These are phyloP conservation scores for Ophiostoma montium DNA, from an alignment of 2,329 filamentous ascomycete species.

Conservation along the genomic window DNA sequence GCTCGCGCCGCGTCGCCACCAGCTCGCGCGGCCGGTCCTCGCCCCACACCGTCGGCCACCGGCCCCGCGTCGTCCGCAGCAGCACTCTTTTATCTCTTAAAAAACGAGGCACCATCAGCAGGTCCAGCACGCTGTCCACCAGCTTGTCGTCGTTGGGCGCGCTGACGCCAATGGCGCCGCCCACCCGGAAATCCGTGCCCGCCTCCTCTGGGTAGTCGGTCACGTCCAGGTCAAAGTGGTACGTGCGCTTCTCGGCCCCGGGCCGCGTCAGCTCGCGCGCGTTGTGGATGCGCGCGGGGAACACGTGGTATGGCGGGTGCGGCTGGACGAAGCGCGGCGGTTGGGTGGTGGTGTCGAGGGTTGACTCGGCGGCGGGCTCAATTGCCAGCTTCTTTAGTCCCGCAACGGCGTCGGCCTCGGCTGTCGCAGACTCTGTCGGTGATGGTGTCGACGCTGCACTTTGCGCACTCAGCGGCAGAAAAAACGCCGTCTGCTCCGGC, in stretches of 20 bases:
- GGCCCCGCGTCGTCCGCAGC: conserved; percentile 62
- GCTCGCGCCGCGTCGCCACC: conserved; percentile 76
- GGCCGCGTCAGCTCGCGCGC: conserved; percentile 74
- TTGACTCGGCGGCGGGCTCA: conserved; percentile 19
- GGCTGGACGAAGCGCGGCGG: conserved; percentile 87
- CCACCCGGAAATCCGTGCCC: conserved; percentile 84
- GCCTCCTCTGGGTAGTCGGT: conserved; percentile 81
- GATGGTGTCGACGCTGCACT: conserved; percentile 1
- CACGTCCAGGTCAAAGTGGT: conserved; percentile 93
- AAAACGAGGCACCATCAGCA: conserved; percentile 66
- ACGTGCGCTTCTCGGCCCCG: conserved; percentile 91
- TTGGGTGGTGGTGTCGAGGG: conserved; percentile 45
- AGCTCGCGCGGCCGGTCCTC: conserved; percentile 74
- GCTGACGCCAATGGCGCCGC: conserved; percentile 85
- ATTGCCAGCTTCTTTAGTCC: conserved; percentile 18
- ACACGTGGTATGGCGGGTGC: conserved; percentile 85
- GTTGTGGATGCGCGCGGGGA: conserved; percentile 73
- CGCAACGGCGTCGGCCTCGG: conserved; percentile 10
- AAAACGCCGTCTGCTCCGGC: conserved; percentile 60
- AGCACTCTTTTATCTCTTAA: conserved; percentile 72
- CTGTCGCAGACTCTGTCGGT: conserved; percentile 9
- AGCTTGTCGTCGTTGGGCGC: conserved; percentile 66
- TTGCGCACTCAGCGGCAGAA: conserved; percentile 42
- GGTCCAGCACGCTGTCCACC: conserved; percentile 74
- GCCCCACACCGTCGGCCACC: conserved; percentile 98